Conservation (phyloP, 2,329 filamentous ascomycete species). For the Pseudocercospora pini-densiflorae region DNA sequence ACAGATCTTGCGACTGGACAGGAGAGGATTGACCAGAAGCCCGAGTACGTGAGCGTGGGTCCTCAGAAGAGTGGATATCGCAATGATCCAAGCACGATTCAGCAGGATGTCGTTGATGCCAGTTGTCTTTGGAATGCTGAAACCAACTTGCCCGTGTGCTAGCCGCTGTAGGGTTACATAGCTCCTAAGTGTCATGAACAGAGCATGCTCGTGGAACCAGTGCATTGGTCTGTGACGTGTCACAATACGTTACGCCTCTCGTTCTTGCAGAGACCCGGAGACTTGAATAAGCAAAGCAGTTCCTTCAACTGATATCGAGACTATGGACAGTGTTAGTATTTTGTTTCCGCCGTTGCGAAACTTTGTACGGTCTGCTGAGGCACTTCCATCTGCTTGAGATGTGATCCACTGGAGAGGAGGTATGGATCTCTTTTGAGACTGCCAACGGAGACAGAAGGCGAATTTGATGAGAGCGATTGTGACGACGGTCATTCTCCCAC, state of each 20-base stretch:
- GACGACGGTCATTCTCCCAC: not conserved
- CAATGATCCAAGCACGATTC: constrained; percentile 20
- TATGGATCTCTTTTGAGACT: not conserved
- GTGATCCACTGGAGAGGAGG: not conserved
- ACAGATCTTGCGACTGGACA: constrained; percentile 57
- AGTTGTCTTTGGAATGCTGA: constrained; percentile 15
- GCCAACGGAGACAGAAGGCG: not conserved
- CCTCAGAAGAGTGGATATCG: constrained; percentile 29
- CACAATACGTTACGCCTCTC: not conserved
- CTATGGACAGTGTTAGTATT: not conserved
- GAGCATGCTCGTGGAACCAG: not conserved
- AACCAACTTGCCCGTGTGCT: constrained; percentile 15
- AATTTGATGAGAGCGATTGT: not conserved
- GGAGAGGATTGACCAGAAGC: constrained; percentile 6
- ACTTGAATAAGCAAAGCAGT: not conserved
- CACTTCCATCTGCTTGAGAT: not conserved
- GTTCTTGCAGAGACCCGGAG: not conserved
- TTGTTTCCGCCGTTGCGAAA: not conserved
- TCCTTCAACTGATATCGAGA: not conserved
- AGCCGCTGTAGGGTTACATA: not conserved
- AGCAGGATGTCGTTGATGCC: constrained; percentile 13
- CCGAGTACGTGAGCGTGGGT: constrained; percentile 27
- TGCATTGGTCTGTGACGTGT: not conserved
- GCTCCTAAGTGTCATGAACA: not conserved
- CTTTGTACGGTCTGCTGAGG: not conserved